Conservation (phyloP, 2,329 filamentous ascomycete genomes). For the Paraconiothyrium sp. region DNA sequence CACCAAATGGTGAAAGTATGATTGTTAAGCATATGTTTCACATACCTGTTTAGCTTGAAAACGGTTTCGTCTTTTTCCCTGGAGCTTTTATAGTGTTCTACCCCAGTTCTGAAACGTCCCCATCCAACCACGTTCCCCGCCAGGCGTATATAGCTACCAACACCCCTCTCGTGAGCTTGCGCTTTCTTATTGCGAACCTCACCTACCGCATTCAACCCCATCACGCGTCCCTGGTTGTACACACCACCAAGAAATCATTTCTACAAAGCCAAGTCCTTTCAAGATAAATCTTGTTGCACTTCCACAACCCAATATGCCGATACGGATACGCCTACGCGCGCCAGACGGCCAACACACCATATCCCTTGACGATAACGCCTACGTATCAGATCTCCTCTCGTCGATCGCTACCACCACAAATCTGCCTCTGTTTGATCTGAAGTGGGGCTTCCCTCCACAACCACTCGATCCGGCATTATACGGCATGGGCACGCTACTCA, state of each 20-base stretch:
- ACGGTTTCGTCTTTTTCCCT: constrained; percentile 3
- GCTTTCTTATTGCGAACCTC: neutral
- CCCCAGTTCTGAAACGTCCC: constrained; percentile 19
- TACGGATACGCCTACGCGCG: constrained; percentile 79
- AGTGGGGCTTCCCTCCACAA: constrained; percentile 84
- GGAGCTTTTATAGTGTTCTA: neutral
- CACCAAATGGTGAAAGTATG: neutral
- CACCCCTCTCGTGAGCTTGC: neutral
- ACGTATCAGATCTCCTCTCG: constrained; percentile 68
- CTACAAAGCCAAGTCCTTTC: no score
- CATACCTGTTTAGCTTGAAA: neutral
- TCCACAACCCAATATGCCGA: constrained; percentile 52
- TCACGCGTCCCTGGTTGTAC: neutral
- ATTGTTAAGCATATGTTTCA: constrained; percentile 8
- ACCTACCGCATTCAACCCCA: neutral
- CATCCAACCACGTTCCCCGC: constrained; percentile 12
- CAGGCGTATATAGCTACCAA: constrained; percentile 1
- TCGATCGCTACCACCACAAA: constrained; percentile 72
- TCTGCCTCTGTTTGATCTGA: constrained; percentile 75
- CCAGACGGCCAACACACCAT: constrained; percentile 77
- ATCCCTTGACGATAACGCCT: constrained; percentile 73
- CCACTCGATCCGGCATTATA: constrained; percentile 69
- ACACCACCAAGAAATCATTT: neutral
- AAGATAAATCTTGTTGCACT: neutral
- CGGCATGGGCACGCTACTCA: constrained; percentile 60